phyloP scores from a whole-genome alignment of 148 eudicot genomes.

The Cornus florida region DNA sequence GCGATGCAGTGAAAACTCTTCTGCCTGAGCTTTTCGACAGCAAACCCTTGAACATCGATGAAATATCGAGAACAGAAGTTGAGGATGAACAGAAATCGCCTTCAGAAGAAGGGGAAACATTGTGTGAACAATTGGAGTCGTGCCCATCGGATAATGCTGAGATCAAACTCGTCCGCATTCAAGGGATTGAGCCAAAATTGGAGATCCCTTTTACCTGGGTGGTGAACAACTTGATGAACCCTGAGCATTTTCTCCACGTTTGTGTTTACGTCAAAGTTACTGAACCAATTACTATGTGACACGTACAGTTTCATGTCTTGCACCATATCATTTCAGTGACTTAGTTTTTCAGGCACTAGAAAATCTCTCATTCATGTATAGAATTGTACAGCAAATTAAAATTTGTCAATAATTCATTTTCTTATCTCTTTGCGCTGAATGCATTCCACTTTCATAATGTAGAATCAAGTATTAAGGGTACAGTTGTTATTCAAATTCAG shows the following conservation, averaged over 20 bases:
- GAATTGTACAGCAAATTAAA: slow-evolving; percentile 24
- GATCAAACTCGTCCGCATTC: slow-evolving; percentile 76
- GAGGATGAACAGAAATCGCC: slow-evolving; percentile 26
- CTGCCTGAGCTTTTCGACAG: slow-evolving; percentile 64
- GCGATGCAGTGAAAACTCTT: slow-evolving; percentile 68
- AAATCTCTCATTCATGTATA: slow-evolving; percentile 4
- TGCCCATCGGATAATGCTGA: slow-evolving; percentile 27
- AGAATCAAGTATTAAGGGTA: neutral
- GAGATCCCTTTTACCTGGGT: slow-evolving; percentile 90
- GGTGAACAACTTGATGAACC: slow-evolving; percentile 87
- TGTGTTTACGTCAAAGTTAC: slow-evolving; percentile 60
- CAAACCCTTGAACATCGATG: slow-evolving; percentile 19
- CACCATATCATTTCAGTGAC: slow-evolving; percentile 1
- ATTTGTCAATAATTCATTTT: neutral
- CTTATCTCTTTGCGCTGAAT: neutral
- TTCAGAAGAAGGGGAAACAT: slow-evolving; percentile 38
- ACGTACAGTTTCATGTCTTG: neutral
- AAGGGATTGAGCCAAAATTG: slow-evolving; percentile 76
- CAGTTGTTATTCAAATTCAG: neutral
- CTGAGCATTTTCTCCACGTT: slow-evolving; percentile 82
- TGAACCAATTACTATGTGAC: slow-evolving; percentile 26
- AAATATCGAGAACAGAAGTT: slow-evolving; percentile 22
- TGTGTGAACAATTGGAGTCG: slow-evolving; percentile 14
- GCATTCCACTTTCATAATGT: neutral
- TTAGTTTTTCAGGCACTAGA: neutral